Base-by-base conservation (phyloP, 352 stramenopile genomes). In the Globisporangium canariense region DNA sequence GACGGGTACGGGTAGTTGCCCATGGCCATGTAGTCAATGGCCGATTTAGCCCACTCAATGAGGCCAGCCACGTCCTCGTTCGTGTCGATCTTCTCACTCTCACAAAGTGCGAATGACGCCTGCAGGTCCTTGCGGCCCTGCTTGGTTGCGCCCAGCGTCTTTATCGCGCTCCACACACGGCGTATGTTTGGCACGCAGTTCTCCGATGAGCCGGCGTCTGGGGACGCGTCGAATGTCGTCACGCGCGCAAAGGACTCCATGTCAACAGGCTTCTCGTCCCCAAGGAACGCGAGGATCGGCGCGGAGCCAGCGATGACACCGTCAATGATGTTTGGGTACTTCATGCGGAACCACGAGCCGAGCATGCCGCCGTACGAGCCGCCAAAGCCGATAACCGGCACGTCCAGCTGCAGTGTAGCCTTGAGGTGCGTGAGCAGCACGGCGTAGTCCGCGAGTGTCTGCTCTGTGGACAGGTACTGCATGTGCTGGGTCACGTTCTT, bases 1-100 rank as follows among this genome's bases (percentile, higher is more conserved):
- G 89, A 97, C 25, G 94, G 86, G 76, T 98, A 99, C 9, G 97
- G 97, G 73, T 97, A 99, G 74, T 98, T 97, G 38, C 95, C 96
- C 90, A 98, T 98, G 16, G 94, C 93, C 78, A 99, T 81, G 75
- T 90, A 94, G 75, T 95, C 94, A 61, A 91, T 98, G 8, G 89
- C 85, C 8, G 75, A 82, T 62, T 88, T 87, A 51, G 74, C 71
- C 80, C 78, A 91, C 46, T 89, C 71, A 13, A 89, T 78, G 30
- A 96, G 59, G 10, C 10, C 68, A 7, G 71, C 73, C 8, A 89
- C 78, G 51, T 93, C 85, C 4, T 76, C 55, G 5, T 72, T 41
- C 0, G 76, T 74, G 16, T 77, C 50, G 5, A 94, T 52, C 60
- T 75, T 76, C 36, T 78, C 66, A 6, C 32, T 55, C 6, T 83